A percentile compares a stretch with the other conserved stretches of the same genome.
These are phyloP conservation scores for Macrocybe gigantea DNA, from an alignment of 768 basidiomycete genomes.

Conservation along the genomic window DNA sequence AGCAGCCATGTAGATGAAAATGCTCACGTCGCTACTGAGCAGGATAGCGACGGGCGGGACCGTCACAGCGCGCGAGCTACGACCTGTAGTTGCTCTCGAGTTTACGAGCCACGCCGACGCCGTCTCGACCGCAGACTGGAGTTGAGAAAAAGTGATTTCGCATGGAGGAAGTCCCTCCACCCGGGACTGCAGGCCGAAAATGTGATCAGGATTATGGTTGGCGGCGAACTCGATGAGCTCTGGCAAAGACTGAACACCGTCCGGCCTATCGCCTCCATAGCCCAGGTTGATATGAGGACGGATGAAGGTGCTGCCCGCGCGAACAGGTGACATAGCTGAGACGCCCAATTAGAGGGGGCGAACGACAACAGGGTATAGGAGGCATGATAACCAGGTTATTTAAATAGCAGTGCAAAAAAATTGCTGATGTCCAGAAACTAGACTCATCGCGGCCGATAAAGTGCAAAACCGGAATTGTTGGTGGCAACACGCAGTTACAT, in stretches of 20 bases:
- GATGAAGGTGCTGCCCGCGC: slow-evolving; percentile 21
- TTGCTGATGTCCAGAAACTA: no score
- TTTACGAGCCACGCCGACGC: slow-evolving; percentile 28
- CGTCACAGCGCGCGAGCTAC: slow-evolving; percentile 14
- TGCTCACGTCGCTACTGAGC: slow-evolving; percentile 28
- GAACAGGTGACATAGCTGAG: slow-evolving; percentile 12
- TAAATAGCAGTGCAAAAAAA: no score
- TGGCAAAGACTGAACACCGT: slow-evolving; percentile 27
- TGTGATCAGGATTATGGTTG: slow-evolving; percentile 25
- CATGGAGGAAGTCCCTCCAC: slow-evolving; percentile 15
- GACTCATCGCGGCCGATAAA: no score
- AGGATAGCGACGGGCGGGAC: slow-evolving; percentile 29
- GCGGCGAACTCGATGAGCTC: slow-evolving; percentile 32
- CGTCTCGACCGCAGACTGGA: slow-evolving; percentile 24
- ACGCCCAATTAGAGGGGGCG: no score
- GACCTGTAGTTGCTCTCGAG: slow-evolving; percentile 19
- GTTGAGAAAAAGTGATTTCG: slow-evolving; percentile 27
- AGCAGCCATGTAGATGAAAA: slow-evolving; percentile 32
- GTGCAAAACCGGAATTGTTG: no score
- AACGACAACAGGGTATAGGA: no score
- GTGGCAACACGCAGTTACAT: no score
- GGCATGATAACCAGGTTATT: no score
- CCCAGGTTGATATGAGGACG: slow-evolving; percentile 30
- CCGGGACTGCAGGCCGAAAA: slow-evolving; percentile 28
- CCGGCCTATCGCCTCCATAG: slow-evolving; percentile 17